phyloP scores from a whole-genome alignment of 192 early-diverging fungal genomes.

The Coemansia furcata region DNA sequence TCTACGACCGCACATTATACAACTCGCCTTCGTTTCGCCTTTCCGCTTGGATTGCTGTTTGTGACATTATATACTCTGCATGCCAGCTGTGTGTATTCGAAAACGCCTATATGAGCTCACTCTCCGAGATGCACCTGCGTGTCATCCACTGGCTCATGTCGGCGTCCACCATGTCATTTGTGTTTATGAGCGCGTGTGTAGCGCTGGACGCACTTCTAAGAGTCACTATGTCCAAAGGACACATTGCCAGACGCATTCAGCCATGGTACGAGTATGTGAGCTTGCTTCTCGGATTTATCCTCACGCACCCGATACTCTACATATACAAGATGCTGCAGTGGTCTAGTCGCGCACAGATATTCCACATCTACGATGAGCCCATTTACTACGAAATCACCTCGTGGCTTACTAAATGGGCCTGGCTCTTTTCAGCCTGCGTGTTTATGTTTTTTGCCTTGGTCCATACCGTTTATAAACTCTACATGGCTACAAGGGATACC shows the following conservation, averaged over 20 bases:
- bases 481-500: not conserved
- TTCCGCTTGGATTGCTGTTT: conserved; percentile 33
- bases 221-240: not conserved
- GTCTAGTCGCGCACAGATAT: conserved; percentile 23
- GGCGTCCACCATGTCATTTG: conserved; percentile 28
- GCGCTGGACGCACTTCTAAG: conserved; percentile 23
- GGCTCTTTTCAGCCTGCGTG: conserved; percentile 22
- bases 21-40: conserved; percentile 26
- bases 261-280: conserved; percentile 30
- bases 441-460: conserved; percentile 11
- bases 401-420: conserved; percentile 48
- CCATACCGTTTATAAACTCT: not conserved
- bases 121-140: conserved; percentile 28
- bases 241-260: conserved; percentile 20
- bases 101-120: conserved; percentile 32
- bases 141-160: conserved; percentile 49
- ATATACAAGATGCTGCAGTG: conserved; percentile 37
- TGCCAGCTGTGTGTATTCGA: conserved; percentile 41
- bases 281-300: conserved; percentile 30
- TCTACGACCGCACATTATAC: not conserved
- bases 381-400: conserved; percentile 24
- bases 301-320: conserved; percentile 44
- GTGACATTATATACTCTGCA: conserved; percentile 37
- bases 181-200: conserved; percentile 27
- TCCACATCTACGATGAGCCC: conserved; percentile 24